Evolutionary conservation across 345 rosid species (phyloP), one percentile per base, ranked within the genome.

Genomic region (Bruguiera gymnorhiza): DNA sequence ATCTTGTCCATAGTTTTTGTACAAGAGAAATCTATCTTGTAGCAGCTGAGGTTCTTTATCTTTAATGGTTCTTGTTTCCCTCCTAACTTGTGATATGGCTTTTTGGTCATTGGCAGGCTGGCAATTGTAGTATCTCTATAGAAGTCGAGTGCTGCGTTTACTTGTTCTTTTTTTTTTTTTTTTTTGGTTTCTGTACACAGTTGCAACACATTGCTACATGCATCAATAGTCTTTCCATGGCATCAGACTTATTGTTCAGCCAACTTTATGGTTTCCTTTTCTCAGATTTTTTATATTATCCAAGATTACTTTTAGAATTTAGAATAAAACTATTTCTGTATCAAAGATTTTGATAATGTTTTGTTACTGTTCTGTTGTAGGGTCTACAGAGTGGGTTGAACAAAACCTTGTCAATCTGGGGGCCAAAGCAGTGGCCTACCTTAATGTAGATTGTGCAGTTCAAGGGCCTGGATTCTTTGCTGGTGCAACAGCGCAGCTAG

Each of bases 301-400:
- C 1, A 43, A 43, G 50, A 43, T 2, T 3, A 29, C 29, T 8
- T 54, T 55, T 55, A 23, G 27, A 26, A 55, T 26, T 56, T 8
- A 10, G 58, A 9, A 8, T n/a, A 10, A 26, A n/a, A 69, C 15
- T 24, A 55, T 11, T 53, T 37, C 27, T 53, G n/a, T 6, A 13
- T 66, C 74, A 61, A 43, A 37, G 3, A 3, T 20, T 55, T 70
- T 55, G 36, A 63, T 59, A 46, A 9, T 3, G 65, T 55, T 43
- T 43, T 70, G 30, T 21, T 55, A 19, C 72, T 73, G 3, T 71
- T 63, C 69, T 80, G 76, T 39, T 63, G 64, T 83, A 64, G 98
- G 99, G 71, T 95, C 99, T 59, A 92, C 98, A 1, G 99, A 95
- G 83, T 95, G 99, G 99, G 89, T 95, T 73, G 99, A 95, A 76